Percentiles rank a stretch among this genome's conserved stretches.
Conservation (phyloP, 2,329 filamentous ascomycete species). For the Hymenoscyphus fraxineus region DNA sequence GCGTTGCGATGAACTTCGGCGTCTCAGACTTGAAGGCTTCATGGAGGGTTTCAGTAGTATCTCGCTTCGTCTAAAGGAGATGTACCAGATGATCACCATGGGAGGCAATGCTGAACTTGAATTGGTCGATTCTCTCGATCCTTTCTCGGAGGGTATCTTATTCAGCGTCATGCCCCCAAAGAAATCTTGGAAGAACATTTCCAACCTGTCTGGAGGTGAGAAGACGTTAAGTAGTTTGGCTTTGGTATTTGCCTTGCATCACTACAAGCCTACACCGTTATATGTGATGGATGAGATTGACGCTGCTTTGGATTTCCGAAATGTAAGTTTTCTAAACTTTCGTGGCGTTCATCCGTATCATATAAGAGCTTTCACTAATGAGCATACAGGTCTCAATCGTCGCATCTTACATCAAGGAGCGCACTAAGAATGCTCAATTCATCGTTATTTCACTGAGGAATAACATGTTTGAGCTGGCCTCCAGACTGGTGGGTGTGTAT, state of each 20-base stretch:
- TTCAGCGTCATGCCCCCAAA: conserved; percentile 99
- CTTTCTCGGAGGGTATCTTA: conserved; percentile 92
- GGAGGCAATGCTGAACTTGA: conserved; percentile 97
- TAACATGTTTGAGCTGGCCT: conserved; percentile 99
- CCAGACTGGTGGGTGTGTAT: conserved; percentile 92
- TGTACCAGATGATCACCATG: conserved; percentile 99
- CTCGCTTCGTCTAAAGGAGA: conserved; percentile 92
- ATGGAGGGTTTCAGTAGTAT: conserved; percentile 97
- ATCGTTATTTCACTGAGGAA: conserved; percentile 97
- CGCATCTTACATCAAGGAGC: conserved; percentile 97
- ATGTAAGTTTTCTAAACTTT: conserved; percentile 57
- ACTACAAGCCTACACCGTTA: conserved; percentile 94
- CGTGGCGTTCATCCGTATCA: conserved; percentile 8
- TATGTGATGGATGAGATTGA: conserved; percentile 99
- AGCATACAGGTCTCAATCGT: conserved; percentile 80
- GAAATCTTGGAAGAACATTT: conserved; percentile 99
- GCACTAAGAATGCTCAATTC: conserved; percentile 98
- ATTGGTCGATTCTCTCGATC: conserved; percentile 91
- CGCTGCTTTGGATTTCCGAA: conserved; percentile 93
- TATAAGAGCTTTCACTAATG: conserved; percentile 6
- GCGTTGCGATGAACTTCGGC: conserved; percentile 85
- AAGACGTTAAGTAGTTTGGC: conserved; percentile 94
- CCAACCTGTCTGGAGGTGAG: conserved; percentile 91
- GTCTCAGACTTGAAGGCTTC: conserved; percentile 88
- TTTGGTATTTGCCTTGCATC: conserved; percentile 94